A percentile compares a stretch with the other conserved stretches of the same genome.
Conservation (phyloP, 2,329 filamentous ascomycete genomes). For the Aspergillus brasiliensis region DNA sequence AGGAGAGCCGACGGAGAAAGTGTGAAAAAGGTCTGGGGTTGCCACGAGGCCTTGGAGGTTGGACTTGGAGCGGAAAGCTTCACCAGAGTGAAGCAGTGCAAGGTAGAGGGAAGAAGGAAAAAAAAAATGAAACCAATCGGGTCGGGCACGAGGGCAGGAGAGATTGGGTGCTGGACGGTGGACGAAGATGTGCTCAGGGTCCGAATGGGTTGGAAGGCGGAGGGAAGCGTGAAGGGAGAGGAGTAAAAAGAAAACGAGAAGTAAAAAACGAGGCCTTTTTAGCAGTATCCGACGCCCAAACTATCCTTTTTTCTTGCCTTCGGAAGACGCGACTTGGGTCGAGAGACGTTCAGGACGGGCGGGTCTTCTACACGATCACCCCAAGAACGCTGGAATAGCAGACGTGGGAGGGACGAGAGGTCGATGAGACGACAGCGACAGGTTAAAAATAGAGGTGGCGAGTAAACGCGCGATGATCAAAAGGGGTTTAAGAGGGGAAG, state of each 20-base stretch:
- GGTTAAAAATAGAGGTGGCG: neutral
- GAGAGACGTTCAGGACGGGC: slow-evolving; percentile 12
- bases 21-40: slow-evolving; percentile 30
- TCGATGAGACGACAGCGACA: neutral
- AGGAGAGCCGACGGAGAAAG: slow-evolving; percentile 33
- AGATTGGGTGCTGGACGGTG: slow-evolving; percentile 26
- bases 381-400: slow-evolving; percentile 4
- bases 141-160: slow-evolving; percentile 25
- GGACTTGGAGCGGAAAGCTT: slow-evolving; percentile 21
- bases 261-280: slow-evolving; percentile 21
- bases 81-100: slow-evolving; percentile 25
- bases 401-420: slow-evolving; percentile 2
- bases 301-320: slow-evolving; percentile 21
- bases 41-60: slow-evolving; percentile 24
- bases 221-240: slow-evolving; percentile 22
- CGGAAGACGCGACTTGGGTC: slow-evolving; percentile 17
- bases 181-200: slow-evolving; percentile 23
- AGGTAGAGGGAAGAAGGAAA: slow-evolving; percentile 21
- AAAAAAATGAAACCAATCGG: slow-evolving; percentile 22
- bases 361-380: slow-evolving; percentile 20
- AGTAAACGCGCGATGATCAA: slow-evolving; percentile 10
- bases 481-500: slow-evolving; percentile 9
- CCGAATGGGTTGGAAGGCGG: slow-evolving; percentile 19
- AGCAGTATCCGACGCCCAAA: slow-evolving; percentile 19
- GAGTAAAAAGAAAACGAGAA: slow-evolving; percentile 21